Base-by-base conservation (phyloP, 192 early-diverging fungal genomes). In the Backusella mclennaniae region DNA sequence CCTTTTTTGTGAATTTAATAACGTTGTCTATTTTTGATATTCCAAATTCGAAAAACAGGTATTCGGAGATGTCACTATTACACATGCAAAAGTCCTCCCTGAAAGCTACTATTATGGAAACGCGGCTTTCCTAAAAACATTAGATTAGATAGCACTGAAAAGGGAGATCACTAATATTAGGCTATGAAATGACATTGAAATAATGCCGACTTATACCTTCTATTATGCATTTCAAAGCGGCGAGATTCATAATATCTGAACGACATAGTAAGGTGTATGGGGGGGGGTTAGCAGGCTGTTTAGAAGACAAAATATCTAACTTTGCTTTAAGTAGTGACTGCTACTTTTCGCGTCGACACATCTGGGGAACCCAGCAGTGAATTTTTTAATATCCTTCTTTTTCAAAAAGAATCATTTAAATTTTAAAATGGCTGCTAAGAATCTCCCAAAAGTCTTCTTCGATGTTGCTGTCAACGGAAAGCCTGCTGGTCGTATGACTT, bases 401-500 rank as follows among this genome's bases (percentile, higher is more conserved):
- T 63, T 63, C 56, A 29, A 23, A 63, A 63, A 29, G 56, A 63
- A 63, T 63, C 56, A 63, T 63, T 63, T 63, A 63, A 63, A 44
- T 26, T 76, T 68, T 63, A 85, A 31, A 76, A 87, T 89, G 85
- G 85, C 87, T 71, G 56, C 76, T 78, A 85, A 88, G 79, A 75
- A 82, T 46, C 67, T 79, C 36, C 73, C 80, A 63, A 88, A 84
- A 67, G 93, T 94, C 69, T 94, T 88, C 80, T 93, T 94, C 74
- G 93, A 94, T 67, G 79, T 94, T 67, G 86, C 91, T 67, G 86
- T 91, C 84, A 89, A 90, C 68, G 77, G 85, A 69, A 84, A 85
- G 71, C 83, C 84, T 70, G 79, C 84, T 75, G 87, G 87, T 82
- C 84, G 87, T 59, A 79, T 89, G 84, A 84, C 83, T 73, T 89